These are phyloP conservation scores for Quercus rubra DNA, from an alignment of 306 rosid species.

Conservation along the genomic window DNA sequence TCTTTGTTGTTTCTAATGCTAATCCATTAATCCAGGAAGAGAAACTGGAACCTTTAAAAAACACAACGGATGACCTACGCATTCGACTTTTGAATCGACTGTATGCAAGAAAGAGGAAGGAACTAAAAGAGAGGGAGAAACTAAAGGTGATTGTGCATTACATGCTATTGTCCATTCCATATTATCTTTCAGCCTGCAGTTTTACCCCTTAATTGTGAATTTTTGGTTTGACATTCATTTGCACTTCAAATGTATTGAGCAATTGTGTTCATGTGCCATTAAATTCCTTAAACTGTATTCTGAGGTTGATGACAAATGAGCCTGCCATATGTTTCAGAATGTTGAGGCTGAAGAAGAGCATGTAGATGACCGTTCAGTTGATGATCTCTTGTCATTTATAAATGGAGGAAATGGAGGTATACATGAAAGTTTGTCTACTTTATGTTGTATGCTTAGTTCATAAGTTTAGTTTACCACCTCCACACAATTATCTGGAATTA, in stretches of 20 bases:
- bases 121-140: conserved; percentile 78
- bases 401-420: conserved; percentile 80
- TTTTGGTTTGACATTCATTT: conserved; percentile 1
- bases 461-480: not conserved
- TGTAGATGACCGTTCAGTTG: conserved; percentile 85
- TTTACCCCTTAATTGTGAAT: conserved; percentile 12
- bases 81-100: conserved; percentile 88
- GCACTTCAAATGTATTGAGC: not conserved
- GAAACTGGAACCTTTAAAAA: conserved; percentile 86
- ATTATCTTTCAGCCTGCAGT: not conserved
- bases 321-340: conserved; percentile 51
- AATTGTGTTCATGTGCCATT: not conserved
- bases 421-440: not conserved
- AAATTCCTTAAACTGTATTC: not conserved
- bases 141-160: conserved; percentile 62
- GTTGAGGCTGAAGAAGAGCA: conserved; percentile 72
- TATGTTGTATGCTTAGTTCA: not conserved
- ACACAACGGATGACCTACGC: conserved; percentile 85
- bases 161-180: conserved; percentile 21
- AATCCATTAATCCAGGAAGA: conserved; percentile 68
- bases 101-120: conserved; percentile 92
- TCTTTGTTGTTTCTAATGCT: conserved; percentile 27
- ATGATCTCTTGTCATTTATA: conserved; percentile 89
- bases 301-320: not conserved
- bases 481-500: not conserved